Percentiles rank a stretch among this genome's conserved stretches.
Evolutionary conservation across 345 rosid genomes (phyloP).

Genomic region (Eucalyptus brandiana): DNA sequence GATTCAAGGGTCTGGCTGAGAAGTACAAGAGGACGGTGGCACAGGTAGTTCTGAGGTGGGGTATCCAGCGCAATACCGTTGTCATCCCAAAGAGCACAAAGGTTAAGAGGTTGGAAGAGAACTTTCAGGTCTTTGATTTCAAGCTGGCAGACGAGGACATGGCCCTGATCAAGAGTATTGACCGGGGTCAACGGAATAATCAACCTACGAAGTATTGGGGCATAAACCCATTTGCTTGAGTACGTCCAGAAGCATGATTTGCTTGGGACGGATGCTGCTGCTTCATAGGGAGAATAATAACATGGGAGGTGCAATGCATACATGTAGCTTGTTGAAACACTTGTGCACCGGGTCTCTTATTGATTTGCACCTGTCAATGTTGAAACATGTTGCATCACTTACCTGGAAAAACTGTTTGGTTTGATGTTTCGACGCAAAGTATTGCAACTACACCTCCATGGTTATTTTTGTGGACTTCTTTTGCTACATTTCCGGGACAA

Average conservation of each 20-base stretch:
- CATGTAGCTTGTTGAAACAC: neutral
- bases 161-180: constrained; percentile 43
- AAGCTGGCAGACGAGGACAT: constrained; percentile 59
- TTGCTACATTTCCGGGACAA: neutral
- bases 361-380: neutral
- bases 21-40: constrained; percentile 72
- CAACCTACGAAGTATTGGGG: constrained; percentile 81
- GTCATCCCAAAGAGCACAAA: constrained; percentile 78
- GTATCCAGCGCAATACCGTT: constrained; percentile 57
- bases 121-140: constrained; percentile 50
- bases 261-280: neutral
- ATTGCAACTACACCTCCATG: neutral
- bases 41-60: constrained; percentile 74
- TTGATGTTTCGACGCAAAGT: neutral
- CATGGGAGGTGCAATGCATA: neutral
- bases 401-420: neutral
- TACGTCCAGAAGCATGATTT: neutral
- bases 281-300: neutral
- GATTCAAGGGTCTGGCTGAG: constrained; percentile 52
- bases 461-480: neutral
- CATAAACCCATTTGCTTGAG: constrained; percentile 59
- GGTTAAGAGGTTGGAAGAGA: constrained; percentile 54
- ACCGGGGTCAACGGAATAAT: constrained; percentile 59
- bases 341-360: neutral
- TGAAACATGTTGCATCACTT: neutral